Evolutionary conservation across 169 alveolate species (phyloP), one percentile per base, ranked within the genome.

Genomic region (Ichthyophthirius multifiliis): DNA sequence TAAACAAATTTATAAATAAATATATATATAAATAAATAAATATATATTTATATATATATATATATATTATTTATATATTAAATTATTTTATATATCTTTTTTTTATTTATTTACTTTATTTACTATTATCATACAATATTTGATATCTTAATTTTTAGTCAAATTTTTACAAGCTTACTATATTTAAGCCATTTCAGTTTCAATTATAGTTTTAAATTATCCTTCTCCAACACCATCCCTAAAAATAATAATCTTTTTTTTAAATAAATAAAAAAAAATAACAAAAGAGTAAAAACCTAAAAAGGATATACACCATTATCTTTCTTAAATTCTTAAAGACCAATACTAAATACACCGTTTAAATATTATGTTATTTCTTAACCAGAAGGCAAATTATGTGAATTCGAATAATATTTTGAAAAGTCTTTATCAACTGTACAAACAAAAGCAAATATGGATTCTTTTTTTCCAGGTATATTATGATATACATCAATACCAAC

Each of bases 201-300:
- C 63, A 1, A 63, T 43, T 4, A 92, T 83, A 32, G 65, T 75
- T 18, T 44, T 45, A 5, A 47, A 27, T 55, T 87, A 55, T 18
- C 92, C 83, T 27, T 83, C 92, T 9, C 91, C 91, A 9, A 92
- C 93, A 16, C 95, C 95, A 64, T 92, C 96, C 75, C 96, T 88
- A 64, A 87, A 92, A 20, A 92, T 62, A 30, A 92, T 84, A n/a
- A 92, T 64, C 15, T 77, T 39, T 23, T 87, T 78, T 15, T 31
- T 13, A 31, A 12, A 30, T 64, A 64, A 10, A 0, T 7, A 7
- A 31, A 3, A 30, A 1, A 32, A 9, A 32, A 64, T 47, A 47
- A 47, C 5, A 16, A 12, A 5, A 12, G n/a, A 12, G 27, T 32
- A 9, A 81, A 45, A 23, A 80, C 71, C 41, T 46, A 16, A 18